Base-by-base conservation (phyloP, 257 asterid genomes). In the Solanum chiquidenum region DNA sequence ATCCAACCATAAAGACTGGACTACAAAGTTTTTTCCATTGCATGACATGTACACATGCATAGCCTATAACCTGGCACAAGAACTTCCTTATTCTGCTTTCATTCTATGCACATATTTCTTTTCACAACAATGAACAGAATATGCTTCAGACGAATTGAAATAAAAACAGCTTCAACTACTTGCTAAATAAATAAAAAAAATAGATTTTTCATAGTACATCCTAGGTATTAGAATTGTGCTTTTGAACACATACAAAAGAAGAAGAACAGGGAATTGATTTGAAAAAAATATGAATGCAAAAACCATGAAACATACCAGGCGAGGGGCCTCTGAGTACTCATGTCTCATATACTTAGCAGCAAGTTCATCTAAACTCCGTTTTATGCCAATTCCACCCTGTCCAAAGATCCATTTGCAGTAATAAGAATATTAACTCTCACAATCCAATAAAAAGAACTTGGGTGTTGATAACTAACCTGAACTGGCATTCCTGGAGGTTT, bases 401-500 rank as follows among this genome's bases (percentile, higher is more conserved):
- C 87, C 86, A 80, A 87, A 83, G 82, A 29, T 86, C 29, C 29
- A 75, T 35, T 66, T 46, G 37, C 27, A 84, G 80, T 89, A 66
- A 34, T 16, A 62, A 72, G 73, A 18, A 72, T 25, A 62, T 5
- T 83, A 87, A 52, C 27, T 62, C 71, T 82, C 83, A 90, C 88
- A 89, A 69, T 85, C 84, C 31, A 34, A 73, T 7, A 86, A 60
- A 84, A 86, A 72, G 64, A 58, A 68, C 55, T 33, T 23, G 6
- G 73, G 34, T 16, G 25, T 27, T 82, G 58, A 84, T n/a, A 88
- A 44, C 49, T 69, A 84, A 97, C 98, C 98, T 97, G 99, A 75
- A 97, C 99, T 60, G 99, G 96, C 93, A 97, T 92, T 90, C 99
- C 98, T 66, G 95, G 96, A 1, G 98, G 99, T 93, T 97, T 97